phyloP scores from a whole-genome alignment of 2,329 filamentous ascomycete genomes.

The Trichoderma sp. region DNA sequence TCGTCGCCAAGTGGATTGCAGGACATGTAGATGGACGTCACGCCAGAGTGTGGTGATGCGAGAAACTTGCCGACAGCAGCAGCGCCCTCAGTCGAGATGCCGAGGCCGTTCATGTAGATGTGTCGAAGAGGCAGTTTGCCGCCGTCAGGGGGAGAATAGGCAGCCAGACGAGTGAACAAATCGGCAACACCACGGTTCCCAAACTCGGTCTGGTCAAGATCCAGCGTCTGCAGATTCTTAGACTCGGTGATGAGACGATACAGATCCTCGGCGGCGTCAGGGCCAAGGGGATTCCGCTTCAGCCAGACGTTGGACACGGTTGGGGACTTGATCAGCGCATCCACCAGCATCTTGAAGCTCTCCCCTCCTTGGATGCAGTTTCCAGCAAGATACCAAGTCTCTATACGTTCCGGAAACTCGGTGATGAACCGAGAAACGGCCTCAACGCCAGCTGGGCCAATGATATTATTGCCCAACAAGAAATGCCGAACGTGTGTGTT shows the following conservation, averaged over 20 bases:
- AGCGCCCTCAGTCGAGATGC: conserved; percentile 32
- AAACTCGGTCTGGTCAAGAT: conserved; percentile 53
- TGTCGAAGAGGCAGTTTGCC: conserved; percentile 33
- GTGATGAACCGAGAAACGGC: conserved; percentile 45
- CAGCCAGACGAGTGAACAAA: conserved; percentile 40
- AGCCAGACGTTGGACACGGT: conserved; percentile 51
- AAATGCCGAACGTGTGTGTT: conserved; percentile 51
- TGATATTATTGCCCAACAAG: conserved; percentile 53
- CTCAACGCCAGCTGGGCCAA: conserved; percentile 46
- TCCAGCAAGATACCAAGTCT: conserved; percentile 55
- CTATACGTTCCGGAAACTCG: conserved; percentile 45
- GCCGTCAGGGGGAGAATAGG: conserved; percentile 29
- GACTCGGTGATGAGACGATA: conserved; percentile 43
- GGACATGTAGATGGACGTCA: conserved; percentile 39
- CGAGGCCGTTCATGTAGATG: conserved; percentile 38
- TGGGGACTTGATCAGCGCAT: conserved; percentile 42
- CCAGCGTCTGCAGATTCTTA: conserved; percentile 45
- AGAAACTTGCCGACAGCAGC: conserved; percentile 35
- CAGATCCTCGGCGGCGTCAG: conserved; percentile 38
- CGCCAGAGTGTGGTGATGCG: conserved; percentile 30
- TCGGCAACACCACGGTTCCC: conserved; percentile 44
- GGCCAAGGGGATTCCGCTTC: conserved; percentile 50
- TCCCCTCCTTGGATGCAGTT: conserved; percentile 47
- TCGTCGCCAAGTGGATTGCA: conserved; percentile 37
- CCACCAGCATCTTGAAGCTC: conserved; percentile 41